Percentiles rank a stretch among this genome's conserved stretches.
Conservation (phyloP, 169 alveolate species). For the Cryptosporidium muris region DNA sequence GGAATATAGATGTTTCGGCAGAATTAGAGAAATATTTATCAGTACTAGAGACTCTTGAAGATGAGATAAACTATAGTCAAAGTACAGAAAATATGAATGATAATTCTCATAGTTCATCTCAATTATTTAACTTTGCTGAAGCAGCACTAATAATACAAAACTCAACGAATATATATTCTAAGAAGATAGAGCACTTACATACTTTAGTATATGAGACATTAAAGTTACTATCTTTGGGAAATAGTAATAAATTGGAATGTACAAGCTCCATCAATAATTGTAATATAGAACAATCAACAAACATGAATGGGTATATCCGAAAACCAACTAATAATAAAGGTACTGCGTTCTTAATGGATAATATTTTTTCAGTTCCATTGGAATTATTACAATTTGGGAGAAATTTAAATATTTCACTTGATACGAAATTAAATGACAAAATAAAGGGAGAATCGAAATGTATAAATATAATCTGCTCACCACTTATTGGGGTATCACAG, state of each 20-base stretch:
- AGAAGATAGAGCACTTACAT: conserved; percentile 56
- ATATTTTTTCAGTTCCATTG: conserved; percentile 36
- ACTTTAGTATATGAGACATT: conserved; percentile 56
- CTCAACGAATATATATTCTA: conserved; percentile 58
- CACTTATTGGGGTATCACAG: conserved; percentile 46
- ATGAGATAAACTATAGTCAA: conserved; percentile 45
- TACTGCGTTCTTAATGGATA: conserved; percentile 38
- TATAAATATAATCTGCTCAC: conserved; percentile 25
- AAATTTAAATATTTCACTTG: conserved; percentile 22
- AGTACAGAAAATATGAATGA: conserved; percentile 5
- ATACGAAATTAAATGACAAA: neutral
- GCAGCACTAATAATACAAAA: conserved; percentile 66
- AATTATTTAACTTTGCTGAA: conserved; percentile 61
- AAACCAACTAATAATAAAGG: neutral
- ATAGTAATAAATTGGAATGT: conserved; percentile 5
- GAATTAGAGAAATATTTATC: conserved; percentile 62
- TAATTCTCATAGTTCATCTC: conserved; percentile 11
- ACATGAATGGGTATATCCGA: neutral
- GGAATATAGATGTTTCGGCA: conserved; percentile 71
- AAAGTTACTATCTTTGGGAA: conserved; percentile 44
- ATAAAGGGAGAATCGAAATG: neutral
- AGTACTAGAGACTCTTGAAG: conserved; percentile 55
- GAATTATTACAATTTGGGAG: conserved; percentile 56
- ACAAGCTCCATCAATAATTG: neutral
- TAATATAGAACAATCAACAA: neutral